These are phyloP conservation scores for Curvularia sp. DNA, from an alignment of 2,329 filamentous ascomycete genomes.

Conservation along the genomic window DNA sequence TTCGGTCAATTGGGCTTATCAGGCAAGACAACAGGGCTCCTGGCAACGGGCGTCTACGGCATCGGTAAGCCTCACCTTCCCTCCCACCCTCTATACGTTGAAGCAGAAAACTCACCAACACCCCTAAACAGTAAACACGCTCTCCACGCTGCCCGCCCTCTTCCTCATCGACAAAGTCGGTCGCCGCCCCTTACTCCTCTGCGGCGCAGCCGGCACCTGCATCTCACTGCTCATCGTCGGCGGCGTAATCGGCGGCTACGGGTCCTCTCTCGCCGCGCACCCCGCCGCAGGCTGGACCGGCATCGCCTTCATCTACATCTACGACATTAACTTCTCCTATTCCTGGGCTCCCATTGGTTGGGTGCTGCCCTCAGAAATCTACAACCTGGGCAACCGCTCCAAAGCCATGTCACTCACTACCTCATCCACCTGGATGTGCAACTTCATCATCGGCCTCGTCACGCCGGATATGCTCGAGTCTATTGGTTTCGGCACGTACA, in stretches of 20 bases:
- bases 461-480: constrained; percentile 80
- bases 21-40: constrained; percentile 72
- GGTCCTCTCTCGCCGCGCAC: constrained; percentile 63
- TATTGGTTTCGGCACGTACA: constrained; percentile 54
- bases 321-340: constrained; percentile 62
- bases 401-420: constrained; percentile 75
- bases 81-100: background rate
- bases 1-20: constrained; percentile 70
- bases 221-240: constrained; percentile 75
- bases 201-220: constrained; percentile 73
- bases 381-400: constrained; percentile 70
- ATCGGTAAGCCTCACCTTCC: constrained; percentile 28
- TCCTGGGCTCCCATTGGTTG: constrained; percentile 76
- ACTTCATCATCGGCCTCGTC: constrained; percentile 64
- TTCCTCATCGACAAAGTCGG: constrained; percentile 70
- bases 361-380: constrained; percentile 77
- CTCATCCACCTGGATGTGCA: constrained; percentile 85
- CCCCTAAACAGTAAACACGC: constrained; percentile 51
- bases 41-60: constrained; percentile 72
- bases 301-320: constrained; percentile 67
- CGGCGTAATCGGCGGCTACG: constrained; percentile 69
- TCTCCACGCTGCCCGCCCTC: constrained; percentile 70
- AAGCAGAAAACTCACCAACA: too few species aligned
- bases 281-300: constrained; percentile 72
- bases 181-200: constrained; percentile 65